Evolutionary conservation across 768 basidiomycete genomes (phyloP), one percentile per base, ranked within the genome.

Genomic region (Xerocomellus intermedius): DNA sequence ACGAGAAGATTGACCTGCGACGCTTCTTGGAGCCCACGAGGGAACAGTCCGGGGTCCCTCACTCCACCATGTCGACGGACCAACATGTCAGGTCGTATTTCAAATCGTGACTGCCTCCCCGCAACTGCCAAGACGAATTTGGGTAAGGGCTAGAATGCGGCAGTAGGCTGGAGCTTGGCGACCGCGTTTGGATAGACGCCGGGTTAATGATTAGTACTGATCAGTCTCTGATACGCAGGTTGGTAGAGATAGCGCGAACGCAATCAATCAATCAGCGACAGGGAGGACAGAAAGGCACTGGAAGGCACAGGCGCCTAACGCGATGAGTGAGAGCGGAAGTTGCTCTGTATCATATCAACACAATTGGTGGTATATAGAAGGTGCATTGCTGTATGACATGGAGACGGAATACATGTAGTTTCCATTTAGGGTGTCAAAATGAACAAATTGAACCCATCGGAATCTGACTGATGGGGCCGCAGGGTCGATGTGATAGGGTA

Each of bases 401-500:
- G 67, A 54, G 47, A 65, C 51, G 57, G 58, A 42, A 67, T 30
- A 26, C 26, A 26, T 26, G 26, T 46, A 12, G n/a, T 60, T 58
- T 56, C 66, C 65, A 67, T 60, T 57, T 62, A 36, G 53, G 54
- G 63, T 33, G 53, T 16, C 30, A 44, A 30, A 56, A 64, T 52
- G 56, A 21, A 14, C 48, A 55, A 58, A 61, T 66, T 69, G 61
- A 61, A 69, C 42, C 50, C 59, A 65, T 64, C 67, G 67, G 63
- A 69, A 69, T 69, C 65, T 64, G 60, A 58, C 61, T 69, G 68
- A 69, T 69, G 63, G 37, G 10, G 35, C 45, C 47, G 52, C 66
- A 70, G 69, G 69, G 70, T 71, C 70, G 69, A 42, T 58, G 61
- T 71, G 70, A 71, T 71, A 73, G 69, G 71, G 71, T 71, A 67